Evolutionary conservation across 768 basidiomycete genomes (phyloP).

Genomic region (Crucibulum laeve): DNA sequence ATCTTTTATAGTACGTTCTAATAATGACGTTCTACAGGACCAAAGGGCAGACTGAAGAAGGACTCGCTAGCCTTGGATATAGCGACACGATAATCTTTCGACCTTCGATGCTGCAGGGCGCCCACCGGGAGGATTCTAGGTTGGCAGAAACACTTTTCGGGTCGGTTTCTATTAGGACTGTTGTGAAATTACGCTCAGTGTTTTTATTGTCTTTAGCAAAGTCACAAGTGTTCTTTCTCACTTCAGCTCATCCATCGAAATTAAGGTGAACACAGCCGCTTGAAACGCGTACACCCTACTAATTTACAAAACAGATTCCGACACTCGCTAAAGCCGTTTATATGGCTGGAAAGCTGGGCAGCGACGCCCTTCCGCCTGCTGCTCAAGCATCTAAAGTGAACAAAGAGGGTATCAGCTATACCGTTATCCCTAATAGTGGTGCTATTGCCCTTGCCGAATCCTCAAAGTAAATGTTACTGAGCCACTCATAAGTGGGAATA

Average conservation of each 20-base stretch:
- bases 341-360: constrained; percentile 52
- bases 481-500: not conserved
- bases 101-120: constrained; percentile 49
- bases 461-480: constrained; percentile 9
- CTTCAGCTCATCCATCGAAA: constrained; percentile 33
- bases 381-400: constrained; percentile 38
- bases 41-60: constrained; percentile 73
- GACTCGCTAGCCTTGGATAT: constrained; percentile 64
- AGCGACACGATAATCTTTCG: constrained; percentile 67
- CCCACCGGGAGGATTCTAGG: constrained; percentile 36
- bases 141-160: constrained; percentile 34
- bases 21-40: constrained; percentile 34
- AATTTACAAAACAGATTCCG: constrained; percentile 31
- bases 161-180: constrained; percentile 27
- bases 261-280: constrained; percentile 31
- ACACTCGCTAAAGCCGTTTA: constrained; percentile 51
- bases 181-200: not conserved
- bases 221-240: constrained; percentile 31
- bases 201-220: constrained; percentile 18
- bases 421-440: constrained; percentile 52
- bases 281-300: not conserved
- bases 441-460: constrained; percentile 36
- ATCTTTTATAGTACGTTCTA: not conserved
- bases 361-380: constrained; percentile 37
- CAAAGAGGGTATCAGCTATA: constrained; percentile 36